phyloP scores from a whole-genome alignment of 169 alveolate species.

The Plasmodium malariae region DNA sequence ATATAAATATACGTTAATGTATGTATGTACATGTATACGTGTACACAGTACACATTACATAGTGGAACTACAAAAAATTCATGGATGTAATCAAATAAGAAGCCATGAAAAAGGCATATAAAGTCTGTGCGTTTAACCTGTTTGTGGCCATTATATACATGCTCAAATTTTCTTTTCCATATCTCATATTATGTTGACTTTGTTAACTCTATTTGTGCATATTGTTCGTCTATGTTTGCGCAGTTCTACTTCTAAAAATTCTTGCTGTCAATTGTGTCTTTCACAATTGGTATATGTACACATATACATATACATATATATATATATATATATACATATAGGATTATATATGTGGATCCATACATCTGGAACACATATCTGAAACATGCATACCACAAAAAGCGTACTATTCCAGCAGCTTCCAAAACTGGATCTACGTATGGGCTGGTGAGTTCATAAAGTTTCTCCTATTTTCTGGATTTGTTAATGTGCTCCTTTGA shows the following conservation, averaged over 20 bases:
- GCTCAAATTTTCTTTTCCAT: no score
- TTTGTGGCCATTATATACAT: no score
- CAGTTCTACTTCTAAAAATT: no score
- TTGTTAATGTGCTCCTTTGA: slow-evolving; percentile 48
- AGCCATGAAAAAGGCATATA: slow-evolving; percentile 13
- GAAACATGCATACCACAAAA: background rate
- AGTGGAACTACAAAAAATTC: slow-evolving; percentile 39
- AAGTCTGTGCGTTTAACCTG: no score
- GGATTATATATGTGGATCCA: no score
- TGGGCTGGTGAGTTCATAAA: slow-evolving; percentile 21
- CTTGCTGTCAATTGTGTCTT: no score
- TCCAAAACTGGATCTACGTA: background rate
- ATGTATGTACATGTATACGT: background rate
- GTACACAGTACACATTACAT: background rate
- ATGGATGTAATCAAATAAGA: slow-evolving; percentile 28
- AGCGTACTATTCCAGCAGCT: background rate
- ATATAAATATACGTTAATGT: no score
- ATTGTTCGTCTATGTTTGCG: no score
- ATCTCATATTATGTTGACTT: no score
- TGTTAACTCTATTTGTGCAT: no score
- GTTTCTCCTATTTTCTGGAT: slow-evolving; percentile 32
- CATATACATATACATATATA: background rate
- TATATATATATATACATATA: background rate
- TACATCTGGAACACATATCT: no score
- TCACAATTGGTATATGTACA: background rate